Base-by-base conservation (phyloP, 2,329 filamentous ascomycete species). In the Beauveria sp. region DNA sequence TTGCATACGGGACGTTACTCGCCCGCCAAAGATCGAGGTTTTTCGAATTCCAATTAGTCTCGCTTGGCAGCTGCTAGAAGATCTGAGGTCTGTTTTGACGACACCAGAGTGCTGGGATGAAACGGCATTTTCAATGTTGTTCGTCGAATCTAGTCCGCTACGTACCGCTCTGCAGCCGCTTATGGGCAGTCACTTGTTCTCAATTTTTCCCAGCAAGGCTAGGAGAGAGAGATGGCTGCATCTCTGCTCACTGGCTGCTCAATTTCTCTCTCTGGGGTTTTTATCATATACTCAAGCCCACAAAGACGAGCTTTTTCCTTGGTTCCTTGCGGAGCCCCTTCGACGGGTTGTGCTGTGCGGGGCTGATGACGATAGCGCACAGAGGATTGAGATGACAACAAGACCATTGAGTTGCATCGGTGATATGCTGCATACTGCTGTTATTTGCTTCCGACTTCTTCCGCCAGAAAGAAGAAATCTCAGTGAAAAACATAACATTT, bases 21-120 rank as follows among this genome's bases (percentile, higher is more conserved):
- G 22, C 16, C 40, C 7, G 16, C 16, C 40, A 43, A 43, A 16
- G 5, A 43, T 9, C 5, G 40, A 43, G 40, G 40, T 16, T 9
- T 43, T n/a, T 43, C 16, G 40, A 43, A 43, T 43, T 9, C 16
- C 8, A 43, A 43, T 43, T 5, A 18, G 16, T 7, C 6, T 43
- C 16, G 40, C 8, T 18, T 43, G 40, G 40, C 6, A n/a, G 18
- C 40, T 43, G 18, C 18, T 9, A 18, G 16, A 43, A 18, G 16
- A 1, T 18, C 8, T 43, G 16, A 43, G 8, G 40, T n/a, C 16
- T n/a, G 5, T 1, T 3, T 1, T 43, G 16, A n/a, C 2, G 18
- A n/a, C 2, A 2, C 18, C 40, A 43, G 16, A 1, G 3, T 7
- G 0, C 1, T 43, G 40, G 40, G 3, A n/a, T 43, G 0, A 1